Evolutionary conservation across 208 protist genomes (phyloP), one percentile per base, ranked within the genome.

Genomic region (Leishmania major): DNA sequence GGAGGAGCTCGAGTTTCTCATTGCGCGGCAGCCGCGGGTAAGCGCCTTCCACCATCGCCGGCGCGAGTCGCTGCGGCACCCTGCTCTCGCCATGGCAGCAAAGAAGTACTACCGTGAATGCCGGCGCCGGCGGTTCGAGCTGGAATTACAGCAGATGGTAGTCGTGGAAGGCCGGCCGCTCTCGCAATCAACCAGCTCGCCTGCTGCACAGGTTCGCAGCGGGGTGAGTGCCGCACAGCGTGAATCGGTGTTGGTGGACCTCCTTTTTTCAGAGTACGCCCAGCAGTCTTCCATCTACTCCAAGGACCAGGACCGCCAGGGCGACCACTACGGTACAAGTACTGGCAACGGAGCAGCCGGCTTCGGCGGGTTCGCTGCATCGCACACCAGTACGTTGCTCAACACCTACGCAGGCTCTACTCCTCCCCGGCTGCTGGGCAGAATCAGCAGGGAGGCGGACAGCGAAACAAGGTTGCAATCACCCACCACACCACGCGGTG

Each of bases 61-160:
- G 13, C 86, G 86, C 4, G 87, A 92, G 80, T 97, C 94, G 28
- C 71, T 97, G 77, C 90, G 94, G 4, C 94, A 97, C 77, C 94
- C 94, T 10, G 92, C 94, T 0, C 87, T 97, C 5, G 90, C 94
- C 43, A 95, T 95, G 92, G 88, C 92, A 28, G 90, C 91, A 15
- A 90, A 93, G 72, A 88, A 85, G 45, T 96, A 94, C 73, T 97
- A 92, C 77, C 90, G 83, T 47, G 53, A 75, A 7, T 84, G 80
- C 49, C 85, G 87, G 17, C 86, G 79, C 35, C 83, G 75, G 31
- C 85, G 78, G 8, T 75, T 85, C 7, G 85, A 85, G 71, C 70
- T 81, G 67, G 79, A 47, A 19, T 45, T 86, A 31, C 69, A 78
- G 80, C 55, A 75, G 40, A 79, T 80, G 35, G 78, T 37, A 7